Conservation (phyloP, 495 filamentous ascomycete genomes). For the Trichoderma orchidacearum region DNA sequence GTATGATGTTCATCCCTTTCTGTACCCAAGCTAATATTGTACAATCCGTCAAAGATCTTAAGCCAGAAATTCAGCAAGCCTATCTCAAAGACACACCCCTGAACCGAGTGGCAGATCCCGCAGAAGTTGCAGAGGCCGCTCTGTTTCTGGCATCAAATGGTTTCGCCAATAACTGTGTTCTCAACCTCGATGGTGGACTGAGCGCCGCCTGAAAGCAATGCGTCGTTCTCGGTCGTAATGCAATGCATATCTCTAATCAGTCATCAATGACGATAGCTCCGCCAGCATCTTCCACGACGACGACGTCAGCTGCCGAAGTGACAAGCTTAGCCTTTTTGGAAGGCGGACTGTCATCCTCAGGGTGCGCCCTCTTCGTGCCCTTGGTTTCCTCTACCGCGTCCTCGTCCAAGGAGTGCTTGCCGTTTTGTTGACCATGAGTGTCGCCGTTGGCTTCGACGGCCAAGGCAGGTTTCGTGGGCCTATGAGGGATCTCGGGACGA, state of each 20-base stretch:
- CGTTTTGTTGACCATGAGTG: conserved; percentile 8
- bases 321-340: conserved; percentile 31
- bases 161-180: conserved; percentile 73
- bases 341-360: conserved; percentile 15
- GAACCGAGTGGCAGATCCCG: conserved; percentile 14
- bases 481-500: conserved; percentile 29
- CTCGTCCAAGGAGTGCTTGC: conserved; percentile 11
- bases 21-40: conserved; percentile 15
- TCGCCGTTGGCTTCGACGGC: conserved; percentile 17
- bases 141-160: conserved; percentile 62
- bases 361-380: conserved; percentile 21
- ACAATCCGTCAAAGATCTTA: conserved; percentile 13
- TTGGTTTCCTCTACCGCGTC: conserved; percentile 8
- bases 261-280: conserved; percentile 71
- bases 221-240: neutral
- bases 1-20: neutral
- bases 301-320: conserved; percentile 22
- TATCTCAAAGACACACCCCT: conserved; percentile 1
- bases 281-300: conserved; percentile 43
- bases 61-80: conserved; percentile 9
- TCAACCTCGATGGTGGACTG: conserved; percentile 77
- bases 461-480: conserved; percentile 23
- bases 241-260: conserved; percentile 20
- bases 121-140: conserved; percentile 71
- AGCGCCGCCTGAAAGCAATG: conserved; percentile 40